Percentiles rank a stretch among this genome's conserved stretches.
phyloP scores from a whole-genome alignment of 2,329 filamentous ascomycete species.

The Dactylonectria estremocensis region DNA sequence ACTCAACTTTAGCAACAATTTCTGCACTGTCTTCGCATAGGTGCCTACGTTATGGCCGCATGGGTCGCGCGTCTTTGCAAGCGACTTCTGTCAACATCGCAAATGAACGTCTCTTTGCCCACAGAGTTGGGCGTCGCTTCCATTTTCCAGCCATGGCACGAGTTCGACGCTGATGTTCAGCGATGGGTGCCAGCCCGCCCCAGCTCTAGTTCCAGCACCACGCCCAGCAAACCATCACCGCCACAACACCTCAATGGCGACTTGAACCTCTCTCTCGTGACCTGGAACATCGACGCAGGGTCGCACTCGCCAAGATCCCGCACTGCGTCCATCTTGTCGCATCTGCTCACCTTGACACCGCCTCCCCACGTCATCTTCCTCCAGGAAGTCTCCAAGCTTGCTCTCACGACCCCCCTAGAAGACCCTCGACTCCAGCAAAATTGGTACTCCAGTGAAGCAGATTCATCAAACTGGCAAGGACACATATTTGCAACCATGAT shows the following conservation, averaged over 20 bases:
- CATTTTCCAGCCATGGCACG: background rate
- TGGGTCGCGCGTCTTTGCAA: background rate
- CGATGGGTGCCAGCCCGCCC: background rate
- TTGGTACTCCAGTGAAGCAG: conserved; percentile 53
- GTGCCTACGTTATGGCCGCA: background rate
- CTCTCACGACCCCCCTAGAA: conserved; percentile 44
- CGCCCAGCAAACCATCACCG: too few relatives aligned
- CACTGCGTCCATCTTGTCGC: conserved; percentile 50
- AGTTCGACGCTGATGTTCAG: background rate
- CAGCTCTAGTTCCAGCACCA: conserved; percentile 19
- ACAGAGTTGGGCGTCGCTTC: background rate
- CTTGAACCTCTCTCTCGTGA: conserved; percentile 42
- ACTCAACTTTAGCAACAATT: background rate
- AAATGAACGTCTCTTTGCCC: background rate
- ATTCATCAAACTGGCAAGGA: conserved; percentile 40
- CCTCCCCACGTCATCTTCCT: conserved; percentile 25
- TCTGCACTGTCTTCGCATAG: background rate
- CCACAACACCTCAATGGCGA: conserved; percentile 36
- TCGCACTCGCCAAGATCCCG: conserved; percentile 34
- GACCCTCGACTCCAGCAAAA: conserved; percentile 44
- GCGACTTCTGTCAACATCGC: background rate
- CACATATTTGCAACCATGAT: conserved; percentile 48
- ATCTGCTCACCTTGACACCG: conserved; percentile 12
- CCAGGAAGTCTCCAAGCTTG: conserved; percentile 36
- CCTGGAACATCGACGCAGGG: conserved; percentile 53